A percentile compares a stretch with the other conserved stretches of the same genome.
These are phyloP conservation scores for Fonsecaea pedrosoi DNA, from an alignment of 2,329 filamentous ascomycete genomes.

Conservation along the genomic window DNA sequence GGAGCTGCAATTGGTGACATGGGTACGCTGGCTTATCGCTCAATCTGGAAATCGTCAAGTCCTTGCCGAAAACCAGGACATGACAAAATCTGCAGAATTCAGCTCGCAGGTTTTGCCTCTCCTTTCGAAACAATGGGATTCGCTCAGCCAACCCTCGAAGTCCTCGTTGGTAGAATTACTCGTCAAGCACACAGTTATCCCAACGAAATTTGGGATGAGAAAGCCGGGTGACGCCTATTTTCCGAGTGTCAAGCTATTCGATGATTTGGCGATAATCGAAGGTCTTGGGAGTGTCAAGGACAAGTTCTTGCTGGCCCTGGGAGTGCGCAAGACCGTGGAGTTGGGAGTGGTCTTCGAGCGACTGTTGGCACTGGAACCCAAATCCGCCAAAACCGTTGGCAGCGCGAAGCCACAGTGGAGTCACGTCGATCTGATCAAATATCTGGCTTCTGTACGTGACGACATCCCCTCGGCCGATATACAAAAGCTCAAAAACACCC, in stretches of 20 bases:
- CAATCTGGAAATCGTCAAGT: conserved; percentile 64
- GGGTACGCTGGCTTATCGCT: conserved; percentile 81
- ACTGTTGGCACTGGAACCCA: conserved; percentile 66
- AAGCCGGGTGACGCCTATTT: conserved; percentile 89
- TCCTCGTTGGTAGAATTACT: conserved; percentile 69
- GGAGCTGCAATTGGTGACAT: conserved; percentile 81
- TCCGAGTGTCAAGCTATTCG: conserved; percentile 89
- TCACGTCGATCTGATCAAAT: conserved; percentile 92
- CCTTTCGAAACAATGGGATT: conserved; percentile 89
- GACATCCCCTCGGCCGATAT: conserved; percentile 88
- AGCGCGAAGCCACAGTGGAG: conserved; percentile 70
- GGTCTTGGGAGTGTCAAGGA: conserved; percentile 83
- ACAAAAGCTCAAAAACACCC: conserved; percentile 75
- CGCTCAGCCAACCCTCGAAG: conserved; percentile 71
- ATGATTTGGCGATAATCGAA: conserved; percentile 84
- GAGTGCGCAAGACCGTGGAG: conserved; percentile 94
- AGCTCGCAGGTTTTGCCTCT: conserved; percentile 77
- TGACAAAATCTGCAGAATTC: conserved; percentile 76
- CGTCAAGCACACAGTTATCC: conserved; percentile 75
- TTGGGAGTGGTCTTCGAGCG: conserved; percentile 91
- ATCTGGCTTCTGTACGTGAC: conserved; percentile 84
- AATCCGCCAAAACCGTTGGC: conserved; percentile 46
- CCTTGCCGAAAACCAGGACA: conserved; percentile 67
- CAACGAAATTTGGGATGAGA: conserved; percentile 89
- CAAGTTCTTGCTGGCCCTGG: conserved; percentile 81